Base-by-base conservation (phyloP, 306 rosid species). In the Crataegus laevigata region DNA sequence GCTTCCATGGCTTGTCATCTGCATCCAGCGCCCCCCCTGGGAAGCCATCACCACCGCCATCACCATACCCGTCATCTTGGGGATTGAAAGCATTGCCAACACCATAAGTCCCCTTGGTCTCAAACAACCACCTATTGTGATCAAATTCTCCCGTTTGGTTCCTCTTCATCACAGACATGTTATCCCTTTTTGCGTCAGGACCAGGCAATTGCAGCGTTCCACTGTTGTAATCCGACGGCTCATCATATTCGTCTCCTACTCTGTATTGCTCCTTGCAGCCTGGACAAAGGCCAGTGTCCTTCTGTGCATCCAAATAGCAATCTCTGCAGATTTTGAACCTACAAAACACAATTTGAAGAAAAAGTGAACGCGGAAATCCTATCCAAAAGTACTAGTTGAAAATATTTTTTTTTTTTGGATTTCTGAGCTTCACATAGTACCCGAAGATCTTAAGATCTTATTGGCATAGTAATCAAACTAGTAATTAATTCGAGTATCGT, bases 291-390 rank as follows among this genome's bases (percentile, higher is more conserved):
- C 93, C 89, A 0, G 79, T 76, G 0, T 91, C 96, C 59, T 89
- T 91, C 42, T 87, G 88, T 3, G 96, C 98, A 77, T 93, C 98
- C 57, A 89, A 10, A 79, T 79, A 88, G 74, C 98, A 93, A 51
- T 93, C 98, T 81, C 98, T 84, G 52, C 98, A 93, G 67, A 93
- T 93, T 84, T 86, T 89, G 88, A 84, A 93, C 92, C 98, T 91
- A 61, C 21, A 58, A 21, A 40, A 47, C 75, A 64, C 45, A 19
- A 17, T 29, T 15, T 11, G 13, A 62, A 62, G 7, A 42, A 42
- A 40, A 42, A 42, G 45, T 42, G 45, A 42, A 3, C 3, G 38
- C 0, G 19, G 8, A 15, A 47, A 4, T 47, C 19, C 52, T 47
- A 47, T 47, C 52, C 52, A 47, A 15, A 15, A 0, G 19, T 47